Percentiles rank a stretch among this genome's conserved stretches.
phyloP scores from a whole-genome alignment of 768 basidiomycete genomes.

The Termitomyces sp. region DNA sequence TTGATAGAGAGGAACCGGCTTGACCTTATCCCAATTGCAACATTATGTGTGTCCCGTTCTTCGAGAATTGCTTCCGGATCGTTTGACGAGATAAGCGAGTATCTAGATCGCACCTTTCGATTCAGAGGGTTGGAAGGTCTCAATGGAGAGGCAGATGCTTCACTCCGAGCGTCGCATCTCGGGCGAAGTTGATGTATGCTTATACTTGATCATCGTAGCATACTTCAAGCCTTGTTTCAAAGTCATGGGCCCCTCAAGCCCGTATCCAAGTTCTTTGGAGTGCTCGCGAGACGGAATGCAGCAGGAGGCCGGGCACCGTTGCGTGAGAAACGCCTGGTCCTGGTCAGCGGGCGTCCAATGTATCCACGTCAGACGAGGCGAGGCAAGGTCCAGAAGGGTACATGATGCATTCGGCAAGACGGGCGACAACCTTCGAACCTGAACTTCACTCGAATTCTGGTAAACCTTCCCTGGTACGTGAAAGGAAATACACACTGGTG shows the following conservation, averaged over 20 bases:
- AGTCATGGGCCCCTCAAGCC: too few species aligned
- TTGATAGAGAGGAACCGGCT: conserved; percentile 38
- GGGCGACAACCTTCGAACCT: too few species aligned
- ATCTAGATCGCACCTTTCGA: conserved; percentile 57
- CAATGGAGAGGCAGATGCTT: conserved; percentile 74
- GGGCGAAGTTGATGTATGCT: conserved; percentile 66
- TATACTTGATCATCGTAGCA: conserved; percentile 26
- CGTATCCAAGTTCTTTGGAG: too few species aligned
- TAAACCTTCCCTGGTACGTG: too few species aligned
- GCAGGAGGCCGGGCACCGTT: conserved; percentile 53
- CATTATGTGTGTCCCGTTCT: conserved; percentile 54
- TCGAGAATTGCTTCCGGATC: background rate
- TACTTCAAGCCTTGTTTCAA: conserved; percentile 46
- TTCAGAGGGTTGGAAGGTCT: conserved; percentile 56
- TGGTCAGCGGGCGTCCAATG: too few species aligned
- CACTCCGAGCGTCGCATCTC: conserved; percentile 69
- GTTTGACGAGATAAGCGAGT: background rate
- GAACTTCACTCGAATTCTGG: too few species aligned
- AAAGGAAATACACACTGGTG: too few species aligned
- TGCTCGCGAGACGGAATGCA: conserved; percentile 22
- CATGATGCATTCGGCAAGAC: too few species aligned
- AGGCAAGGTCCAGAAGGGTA: too few species aligned
- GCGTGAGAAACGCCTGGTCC: conserved; percentile 44
- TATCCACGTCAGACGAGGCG: too few species aligned
- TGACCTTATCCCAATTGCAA: conserved; percentile 56